Evolutionary conservation across 768 basidiomycete genomes (phyloP), one percentile per base, ranked within the genome.

Genomic region (Pleurotus tuber-regium): DNA sequence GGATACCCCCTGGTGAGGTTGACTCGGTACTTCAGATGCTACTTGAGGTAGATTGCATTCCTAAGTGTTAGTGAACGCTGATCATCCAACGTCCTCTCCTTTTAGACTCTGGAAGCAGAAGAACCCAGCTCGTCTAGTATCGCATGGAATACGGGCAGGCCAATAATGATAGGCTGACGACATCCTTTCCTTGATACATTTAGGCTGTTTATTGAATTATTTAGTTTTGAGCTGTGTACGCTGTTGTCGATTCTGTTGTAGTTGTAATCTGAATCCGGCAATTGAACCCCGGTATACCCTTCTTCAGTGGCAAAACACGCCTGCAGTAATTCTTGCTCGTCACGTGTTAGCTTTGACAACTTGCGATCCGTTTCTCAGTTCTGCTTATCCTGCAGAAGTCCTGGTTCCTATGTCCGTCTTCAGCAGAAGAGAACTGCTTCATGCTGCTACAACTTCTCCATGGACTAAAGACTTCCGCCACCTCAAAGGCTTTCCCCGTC

Each of bases 21-120:
- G 95, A 98, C 61, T 80, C 82, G 54, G 86, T 94, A 4, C 75
- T 97, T 54, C 83, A 82, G 21, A 87, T 89, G 77, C 70, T 98
- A 35, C 75, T 94, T 14, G 92, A 96, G 81, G 90, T 89, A 56
- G 46, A 79, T n/a, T n/a, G n/a, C n/a, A n/a, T n/a, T 61, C 14
- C 30, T 47, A 54, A 25, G 43, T 21, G 21, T 19, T 9, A 25
- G 8, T 8, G n/a, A 25, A 24, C 35, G 24, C 11, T 4, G 19
- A 36, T 21, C n/a, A 38, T 43, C n/a, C 11, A 19, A 12, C 43
- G 19, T 44, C 6, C 19, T 53, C 21, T 28, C 47, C 29, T 48
- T 56, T 21, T 56, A 92, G 90, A 89, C 88, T 2, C 75, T 92
- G 55, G 89, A 92, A 66, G 81, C 85, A 4, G 89, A 92, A 65